Conservation (phyloP, 140 eudicot species). For the Flaveria floridana region DNA sequence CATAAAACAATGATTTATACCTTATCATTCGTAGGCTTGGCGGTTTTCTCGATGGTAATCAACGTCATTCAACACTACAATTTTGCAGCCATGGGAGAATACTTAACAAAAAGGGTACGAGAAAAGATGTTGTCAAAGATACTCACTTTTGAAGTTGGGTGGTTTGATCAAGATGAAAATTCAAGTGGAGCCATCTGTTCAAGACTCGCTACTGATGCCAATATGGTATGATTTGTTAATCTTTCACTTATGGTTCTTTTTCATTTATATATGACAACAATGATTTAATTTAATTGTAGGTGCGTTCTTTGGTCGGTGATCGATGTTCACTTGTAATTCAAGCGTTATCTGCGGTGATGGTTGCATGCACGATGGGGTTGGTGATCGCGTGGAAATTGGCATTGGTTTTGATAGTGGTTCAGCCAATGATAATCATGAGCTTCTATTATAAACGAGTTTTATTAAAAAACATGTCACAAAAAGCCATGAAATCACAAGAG, state of each 20-base stretch:
- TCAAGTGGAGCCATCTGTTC: slow-evolving; percentile 68
- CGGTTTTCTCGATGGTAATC: slow-evolving; percentile 43
- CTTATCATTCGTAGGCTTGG: slow-evolving; percentile 46
- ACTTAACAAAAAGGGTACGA: slow-evolving; percentile 63
- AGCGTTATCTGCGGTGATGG: slow-evolving; percentile 38
- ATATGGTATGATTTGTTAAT: slow-evolving; percentile 44
- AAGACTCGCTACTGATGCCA: slow-evolving; percentile 67
- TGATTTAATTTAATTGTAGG: slow-evolving; percentile 41
- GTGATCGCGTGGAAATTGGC: slow-evolving; percentile 59
- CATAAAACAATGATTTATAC: slow-evolving; percentile 47
- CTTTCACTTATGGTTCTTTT: background rate
- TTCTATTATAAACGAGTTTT: slow-evolving; percentile 41
- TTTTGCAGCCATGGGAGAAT: slow-evolving; percentile 74
- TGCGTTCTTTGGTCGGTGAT: slow-evolving; percentile 58
- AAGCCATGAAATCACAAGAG: slow-evolving; percentile 49
- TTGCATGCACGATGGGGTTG: slow-evolving; percentile 53
- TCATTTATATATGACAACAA: background rate
- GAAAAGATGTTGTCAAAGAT: slow-evolving; percentile 65
- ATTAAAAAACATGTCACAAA: slow-evolving; percentile 47
- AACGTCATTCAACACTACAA: slow-evolving; percentile 52
- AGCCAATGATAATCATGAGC: slow-evolving; percentile 43
- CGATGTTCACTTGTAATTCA: slow-evolving; percentile 45
- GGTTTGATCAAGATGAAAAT: slow-evolving; percentile 74
- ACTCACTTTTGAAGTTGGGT: slow-evolving; percentile 68
- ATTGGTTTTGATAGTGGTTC: slow-evolving; percentile 50